Evolutionary conservation across 306 rosid genomes (phyloP), one percentile per base, ranked within the genome.

Genomic region (Corylus avellana): DNA sequence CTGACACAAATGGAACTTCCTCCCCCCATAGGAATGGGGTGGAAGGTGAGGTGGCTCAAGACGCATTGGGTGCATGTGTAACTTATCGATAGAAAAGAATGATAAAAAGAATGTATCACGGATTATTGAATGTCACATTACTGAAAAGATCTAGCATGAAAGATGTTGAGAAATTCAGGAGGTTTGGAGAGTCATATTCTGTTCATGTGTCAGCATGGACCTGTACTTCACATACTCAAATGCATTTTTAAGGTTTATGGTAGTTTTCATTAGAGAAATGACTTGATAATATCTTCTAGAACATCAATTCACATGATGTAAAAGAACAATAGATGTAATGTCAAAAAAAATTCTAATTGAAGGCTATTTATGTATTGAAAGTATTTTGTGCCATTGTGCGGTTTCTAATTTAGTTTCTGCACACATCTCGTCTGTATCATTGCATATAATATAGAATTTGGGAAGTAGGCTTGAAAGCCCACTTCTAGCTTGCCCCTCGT

Each of bases 241-340:
- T 20, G 29, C 32, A 7, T 20, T 58, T 25, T 58, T 58, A 2
- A n/a, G 11, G 32, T 58, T 9, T n/a, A 49, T 37, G 56, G 49
- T 37, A 75, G 8, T 29, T 76, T 37, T 63, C 12, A 57, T 67
- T 12, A 72, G 53, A 70, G 78, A 71, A 47, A 55, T 72, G 77
- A 72, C 82, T 68, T 10, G 81, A 11, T 22, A 47, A 51, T 75
- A n/a, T 75, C 75, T 69, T 46, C 80, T 46, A 39, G 50, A 51
- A 44, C 64, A 63, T 62, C 72, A 48, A 48, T 48, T 8, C 51
- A 8, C 51, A 9, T 48, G 13, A 48, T 11, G 51, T 11, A 48
- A 48, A 48, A 48, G 51, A 48, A 48, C 51, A 48, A 48, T 11
- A 48, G 51, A 11, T 48, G 2, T 8, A 48, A 48, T 48, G 9